Percentiles rank a stretch among this genome's conserved stretches.
These are phyloP conservation scores for Ophiostoma sp. DNA, from an alignment of 2,329 filamentous ascomycete species.

Conservation along the genomic window DNA sequence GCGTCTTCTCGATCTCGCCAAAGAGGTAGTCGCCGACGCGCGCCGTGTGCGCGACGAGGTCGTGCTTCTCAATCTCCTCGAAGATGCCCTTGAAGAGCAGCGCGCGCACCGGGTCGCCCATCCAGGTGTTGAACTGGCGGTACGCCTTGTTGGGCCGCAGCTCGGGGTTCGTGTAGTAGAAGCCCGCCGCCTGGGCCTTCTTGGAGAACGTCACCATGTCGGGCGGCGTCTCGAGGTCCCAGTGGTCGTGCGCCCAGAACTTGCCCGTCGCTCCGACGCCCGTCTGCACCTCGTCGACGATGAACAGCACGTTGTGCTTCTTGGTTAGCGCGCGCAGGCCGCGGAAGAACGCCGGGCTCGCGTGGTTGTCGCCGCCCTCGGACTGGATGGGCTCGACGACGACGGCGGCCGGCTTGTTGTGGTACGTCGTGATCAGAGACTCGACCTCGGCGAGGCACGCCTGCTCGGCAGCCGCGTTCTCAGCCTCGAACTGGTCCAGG, in stretches of 20 bases:
- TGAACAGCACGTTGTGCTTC: constrained; percentile 72
- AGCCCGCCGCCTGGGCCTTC: constrained; percentile 89
- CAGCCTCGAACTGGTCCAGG: constrained; percentile 67
- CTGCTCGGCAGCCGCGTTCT: constrained; percentile 74
- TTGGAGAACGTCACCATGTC: constrained; percentile 95
- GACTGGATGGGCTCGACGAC: constrained; percentile 88
- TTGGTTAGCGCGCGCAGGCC: constrained; percentile 73
- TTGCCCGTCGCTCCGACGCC: constrained; percentile 86
- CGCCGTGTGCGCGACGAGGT: constrained; percentile 75
- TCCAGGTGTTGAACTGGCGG: constrained; percentile 96
- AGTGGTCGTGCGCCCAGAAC: constrained; percentile 97
- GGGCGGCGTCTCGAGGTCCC: constrained; percentile 70
- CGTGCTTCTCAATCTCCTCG: constrained; percentile 65
- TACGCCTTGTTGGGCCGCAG: constrained; percentile 87
- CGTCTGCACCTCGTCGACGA: constrained; percentile 92
- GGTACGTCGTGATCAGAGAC: constrained; percentile 70
- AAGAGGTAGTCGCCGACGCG: constrained; percentile 73
- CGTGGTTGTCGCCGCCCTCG: constrained; percentile 92
- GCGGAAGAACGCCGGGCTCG: constrained; percentile 78
- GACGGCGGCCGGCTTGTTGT: constrained; percentile 71
- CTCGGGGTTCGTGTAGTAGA: constrained; percentile 77
- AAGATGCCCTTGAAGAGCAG: constrained; percentile 82
- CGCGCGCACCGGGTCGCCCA: constrained; percentile 84
- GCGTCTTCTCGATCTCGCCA: constrained; percentile 53
- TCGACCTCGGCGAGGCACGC: constrained; percentile 78